phyloP scores from a whole-genome alignment of 768 basidiomycete species.

The Tremella yokohamensis region DNA sequence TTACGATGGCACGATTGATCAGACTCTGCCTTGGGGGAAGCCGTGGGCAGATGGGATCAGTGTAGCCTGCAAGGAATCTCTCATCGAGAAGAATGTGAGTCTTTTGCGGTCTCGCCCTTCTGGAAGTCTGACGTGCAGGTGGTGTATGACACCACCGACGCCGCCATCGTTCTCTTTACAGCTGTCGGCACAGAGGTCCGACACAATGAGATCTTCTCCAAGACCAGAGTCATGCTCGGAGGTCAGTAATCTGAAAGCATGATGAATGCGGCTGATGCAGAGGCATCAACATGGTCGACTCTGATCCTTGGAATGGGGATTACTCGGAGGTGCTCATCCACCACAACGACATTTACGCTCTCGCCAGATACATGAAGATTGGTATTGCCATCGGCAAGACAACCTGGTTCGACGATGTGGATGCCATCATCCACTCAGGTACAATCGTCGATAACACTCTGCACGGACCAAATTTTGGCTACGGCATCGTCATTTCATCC shows the following conservation, averaged over 20 bases:
- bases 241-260: too few relatives aligned
- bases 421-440: conserved; percentile 46
- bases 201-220: conserved; percentile 45
- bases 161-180: conserved; percentile 51
- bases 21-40: conserved; percentile 43
- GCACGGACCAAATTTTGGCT: conserved; percentile 47
- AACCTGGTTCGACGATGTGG: conserved; percentile 51
- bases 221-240: conserved; percentile 47
- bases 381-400: conserved; percentile 51
- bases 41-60: conserved; percentile 51
- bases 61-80: conserved; percentile 51
- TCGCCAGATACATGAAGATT: conserved; percentile 46
- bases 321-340: conserved; percentile 46
- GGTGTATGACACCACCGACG: conserved; percentile 51
- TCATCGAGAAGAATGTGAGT: conserved; percentile 50
- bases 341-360: conserved; percentile 47
- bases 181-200: conserved; percentile 45
- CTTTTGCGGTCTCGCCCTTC: not conserved
- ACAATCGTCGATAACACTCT: conserved; percentile 48
- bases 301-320: conserved; percentile 51
- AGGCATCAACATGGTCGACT: conserved; percentile 52
- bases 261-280: too few relatives aligned
- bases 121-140: conserved; percentile 28
- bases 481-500: conserved; percentile 49
- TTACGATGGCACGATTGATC: conserved; percentile 44